Percentiles rank a stretch among this genome's conserved stretches.
Conservation (phyloP, 495 filamentous ascomycete species). For the Penicillium robsamsonii region DNA sequence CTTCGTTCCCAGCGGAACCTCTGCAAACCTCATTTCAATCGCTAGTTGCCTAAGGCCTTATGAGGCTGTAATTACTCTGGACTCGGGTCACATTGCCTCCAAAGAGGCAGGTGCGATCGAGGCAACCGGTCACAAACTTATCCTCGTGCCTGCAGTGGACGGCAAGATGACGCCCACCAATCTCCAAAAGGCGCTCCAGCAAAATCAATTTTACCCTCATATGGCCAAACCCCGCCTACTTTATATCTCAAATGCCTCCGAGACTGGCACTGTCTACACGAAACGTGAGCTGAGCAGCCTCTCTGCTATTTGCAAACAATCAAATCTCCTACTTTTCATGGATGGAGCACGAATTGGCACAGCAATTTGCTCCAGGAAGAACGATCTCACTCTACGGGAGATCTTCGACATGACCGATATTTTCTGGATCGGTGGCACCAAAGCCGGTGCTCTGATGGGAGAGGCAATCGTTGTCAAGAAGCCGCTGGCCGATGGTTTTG, state of each 20-base stretch:
- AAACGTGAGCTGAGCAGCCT: conserved; percentile 34
- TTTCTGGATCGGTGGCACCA: conserved; percentile 49
- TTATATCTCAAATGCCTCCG: conserved; percentile 46
- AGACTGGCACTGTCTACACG: conserved; percentile 43
- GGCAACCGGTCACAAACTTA: conserved; percentile 47
- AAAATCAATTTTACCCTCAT: conserved; percentile 45
- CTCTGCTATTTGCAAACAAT: conserved; percentile 33
- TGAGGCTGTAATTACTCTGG: conserved; percentile 43
- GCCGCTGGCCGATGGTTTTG: conserved; percentile 38
- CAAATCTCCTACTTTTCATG: conserved; percentile 38
- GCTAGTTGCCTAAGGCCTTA: conserved; percentile 44
- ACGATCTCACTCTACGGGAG: conserved; percentile 37
- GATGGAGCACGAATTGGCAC: conserved; percentile 45
- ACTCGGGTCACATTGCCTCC: conserved; percentile 42
- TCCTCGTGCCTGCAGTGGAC: conserved; percentile 35
- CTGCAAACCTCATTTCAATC: conserved; percentile 45
- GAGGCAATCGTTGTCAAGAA: conserved; percentile 44
- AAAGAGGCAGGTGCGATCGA: conserved; percentile 49
- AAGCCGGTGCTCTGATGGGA: conserved; percentile 43
- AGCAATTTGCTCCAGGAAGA: conserved; percentile 33
- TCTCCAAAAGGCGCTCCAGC: conserved; percentile 34
- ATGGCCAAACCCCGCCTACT: conserved; percentile 45
- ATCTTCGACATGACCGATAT: conserved; percentile 41
- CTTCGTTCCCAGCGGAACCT: conserved; percentile 46
- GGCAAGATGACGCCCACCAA: conserved; percentile 43